Evolutionary conservation across 202 grass and related monocot species (phyloP).

Genomic region (Schoenoplectus triqueter): DNA sequence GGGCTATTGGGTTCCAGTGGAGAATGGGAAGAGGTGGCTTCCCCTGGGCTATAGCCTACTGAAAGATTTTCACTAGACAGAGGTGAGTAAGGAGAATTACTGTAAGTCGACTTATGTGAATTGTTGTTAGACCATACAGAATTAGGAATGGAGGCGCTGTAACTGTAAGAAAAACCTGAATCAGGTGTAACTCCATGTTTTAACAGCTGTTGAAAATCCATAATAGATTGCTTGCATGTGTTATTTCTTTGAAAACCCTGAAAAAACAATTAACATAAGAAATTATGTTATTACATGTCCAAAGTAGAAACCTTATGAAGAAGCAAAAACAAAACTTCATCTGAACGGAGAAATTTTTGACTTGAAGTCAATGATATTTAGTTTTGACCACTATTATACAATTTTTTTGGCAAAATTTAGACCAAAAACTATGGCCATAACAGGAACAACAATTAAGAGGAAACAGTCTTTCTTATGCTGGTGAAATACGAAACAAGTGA

Average conservation of each 20-base stretch:
- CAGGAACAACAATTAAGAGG: slow-evolving; percentile 6
- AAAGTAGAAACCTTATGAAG: slow-evolving; percentile 31
- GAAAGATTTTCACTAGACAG: slow-evolving; percentile 65
- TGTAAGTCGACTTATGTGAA: slow-evolving; percentile 53
- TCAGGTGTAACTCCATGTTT: slow-evolving; percentile 62
- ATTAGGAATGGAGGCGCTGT: slow-evolving; percentile 42
- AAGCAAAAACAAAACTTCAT: neutral
- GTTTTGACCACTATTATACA: slow-evolving; percentile 11
- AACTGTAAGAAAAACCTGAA: slow-evolving; percentile 54
- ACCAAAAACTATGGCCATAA: slow-evolving; percentile 17
- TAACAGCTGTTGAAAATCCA: slow-evolving; percentile 81
- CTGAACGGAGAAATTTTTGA: slow-evolving; percentile 5
- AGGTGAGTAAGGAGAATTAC: slow-evolving; percentile 72
- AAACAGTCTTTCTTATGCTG: neutral
- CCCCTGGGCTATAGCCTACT: slow-evolving; percentile 70
- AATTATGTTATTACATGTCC: neutral
- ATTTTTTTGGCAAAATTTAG: neutral
- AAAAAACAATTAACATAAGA: slow-evolving; percentile 32
- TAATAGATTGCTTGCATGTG: slow-evolving; percentile 55
- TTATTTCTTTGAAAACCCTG: slow-evolving; percentile 49
- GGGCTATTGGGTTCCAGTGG: slow-evolving; percentile 71
- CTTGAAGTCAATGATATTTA: neutral
- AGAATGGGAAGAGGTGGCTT: slow-evolving; percentile 68
- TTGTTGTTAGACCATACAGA: slow-evolving; percentile 48
- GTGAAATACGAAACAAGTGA: slow-evolving; percentile 11